Conservation (phyloP, 2,329 filamentous ascomycete genomes). For the Nothopassalora personata region DNA sequence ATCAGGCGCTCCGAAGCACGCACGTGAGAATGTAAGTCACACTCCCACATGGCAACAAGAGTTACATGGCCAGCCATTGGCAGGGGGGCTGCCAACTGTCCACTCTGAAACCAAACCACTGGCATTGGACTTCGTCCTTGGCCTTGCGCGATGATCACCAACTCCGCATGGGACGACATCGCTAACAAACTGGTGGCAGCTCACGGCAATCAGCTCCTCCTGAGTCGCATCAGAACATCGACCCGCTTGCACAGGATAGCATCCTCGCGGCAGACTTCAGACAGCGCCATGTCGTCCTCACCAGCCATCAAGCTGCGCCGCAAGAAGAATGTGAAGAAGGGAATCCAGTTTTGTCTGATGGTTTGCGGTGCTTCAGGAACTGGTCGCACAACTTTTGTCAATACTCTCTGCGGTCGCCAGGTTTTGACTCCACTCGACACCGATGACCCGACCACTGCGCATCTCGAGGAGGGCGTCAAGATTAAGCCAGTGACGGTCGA, state of each 20-base stretch:
- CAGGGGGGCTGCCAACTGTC: not conserved
- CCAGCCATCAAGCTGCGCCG: constrained; percentile 80
- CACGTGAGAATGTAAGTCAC: constrained; percentile 9
- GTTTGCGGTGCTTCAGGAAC: constrained; percentile 98
- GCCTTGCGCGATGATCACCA: not conserved
- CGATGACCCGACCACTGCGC: constrained; percentile 81
- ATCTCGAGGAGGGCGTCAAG: constrained; percentile 93
- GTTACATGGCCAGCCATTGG: not conserved
- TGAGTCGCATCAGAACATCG: constrained; percentile 1
- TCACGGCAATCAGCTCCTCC: not conserved
- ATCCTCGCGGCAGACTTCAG: constrained; percentile 19
- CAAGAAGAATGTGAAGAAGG: constrained; percentile 99
- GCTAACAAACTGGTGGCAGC: not conserved
- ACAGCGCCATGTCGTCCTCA: constrained; percentile 30
- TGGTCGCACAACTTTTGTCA: constrained; percentile 97
- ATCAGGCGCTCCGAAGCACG: not conserved
- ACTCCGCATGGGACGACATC: not conserved
- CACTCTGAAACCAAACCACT: not conserved
- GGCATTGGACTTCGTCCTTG: not conserved
- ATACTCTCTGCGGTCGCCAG: constrained; percentile 94
- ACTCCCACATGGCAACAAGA: not conserved
- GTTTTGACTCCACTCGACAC: constrained; percentile 88
- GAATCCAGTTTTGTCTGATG: constrained; percentile 99
- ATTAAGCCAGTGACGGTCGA: constrained; percentile 98
- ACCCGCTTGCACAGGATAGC: constrained; percentile 20